Conservation (phyloP, 140 eudicot species). For the Cichorium intybus region DNA sequence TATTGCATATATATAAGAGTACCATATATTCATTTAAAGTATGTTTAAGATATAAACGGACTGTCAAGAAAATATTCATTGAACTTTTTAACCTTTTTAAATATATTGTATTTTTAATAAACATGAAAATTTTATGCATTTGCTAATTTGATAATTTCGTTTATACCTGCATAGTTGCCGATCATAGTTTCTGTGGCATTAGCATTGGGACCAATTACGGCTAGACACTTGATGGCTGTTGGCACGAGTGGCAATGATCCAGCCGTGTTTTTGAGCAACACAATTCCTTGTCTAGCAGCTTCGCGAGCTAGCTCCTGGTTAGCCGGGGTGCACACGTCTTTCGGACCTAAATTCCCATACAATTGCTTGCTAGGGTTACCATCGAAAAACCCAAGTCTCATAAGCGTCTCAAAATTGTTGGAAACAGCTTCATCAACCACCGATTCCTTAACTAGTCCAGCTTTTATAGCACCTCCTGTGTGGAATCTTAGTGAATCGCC, state of each 20-base stretch:
- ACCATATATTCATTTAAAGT: too few relatives aligned
- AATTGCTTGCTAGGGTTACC: slow-evolving; percentile 17
- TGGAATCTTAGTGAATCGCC: slow-evolving; percentile 18
- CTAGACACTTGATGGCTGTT: slow-evolving; percentile 3
- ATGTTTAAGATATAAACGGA: too few relatives aligned
- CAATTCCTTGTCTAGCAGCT: slow-evolving; percentile 43
- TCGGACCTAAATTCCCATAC: slow-evolving; percentile 21
- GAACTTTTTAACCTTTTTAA: too few relatives aligned
- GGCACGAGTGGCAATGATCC: slow-evolving; percentile 31
- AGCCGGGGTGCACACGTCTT: slow-evolving; percentile 23
- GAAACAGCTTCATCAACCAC: slow-evolving; percentile 26
- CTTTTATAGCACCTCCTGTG: slow-evolving; percentile 11
- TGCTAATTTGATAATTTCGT: not conserved
- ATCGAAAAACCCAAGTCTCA: slow-evolving; percentile 48
- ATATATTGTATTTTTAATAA: too few relatives aligned
- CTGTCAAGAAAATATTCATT: too few relatives aligned
- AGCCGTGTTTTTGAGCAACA: slow-evolving; percentile 27
- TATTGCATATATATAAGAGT: too few relatives aligned
- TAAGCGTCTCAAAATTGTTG: slow-evolving; percentile 18
- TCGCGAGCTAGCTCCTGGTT: slow-evolving; percentile 39
- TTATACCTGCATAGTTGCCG: slow-evolving; percentile 51
- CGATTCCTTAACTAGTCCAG: slow-evolving; percentile 23
- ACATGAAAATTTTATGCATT: not conserved
- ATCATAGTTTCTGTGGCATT: slow-evolving; percentile 46
- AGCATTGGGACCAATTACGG: slow-evolving; percentile 49